Evolutionary conservation across 2,329 filamentous ascomycete genomes (phyloP).

Genomic region (Cladorrhinum sp.): DNA sequence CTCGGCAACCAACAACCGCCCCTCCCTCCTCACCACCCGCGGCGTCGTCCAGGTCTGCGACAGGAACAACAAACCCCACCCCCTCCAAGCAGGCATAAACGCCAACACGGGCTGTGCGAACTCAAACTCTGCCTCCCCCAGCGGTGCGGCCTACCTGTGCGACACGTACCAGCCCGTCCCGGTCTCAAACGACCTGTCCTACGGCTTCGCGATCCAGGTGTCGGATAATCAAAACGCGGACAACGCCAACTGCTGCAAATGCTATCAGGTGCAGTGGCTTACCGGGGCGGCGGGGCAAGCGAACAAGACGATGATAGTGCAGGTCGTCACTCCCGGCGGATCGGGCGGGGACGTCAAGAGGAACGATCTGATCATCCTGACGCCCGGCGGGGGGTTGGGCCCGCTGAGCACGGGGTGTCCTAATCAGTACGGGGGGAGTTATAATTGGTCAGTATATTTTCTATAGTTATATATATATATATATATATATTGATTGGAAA

Average conservation of each 20-base stretch:
- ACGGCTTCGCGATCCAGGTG: conserved; percentile 26
- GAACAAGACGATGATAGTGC: conserved; percentile 26
- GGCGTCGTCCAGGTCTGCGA: conserved; percentile 28
- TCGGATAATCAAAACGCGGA: conserved; percentile 18
- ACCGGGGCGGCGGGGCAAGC: conserved; percentile 20
- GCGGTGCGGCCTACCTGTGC: conserved; percentile 22
- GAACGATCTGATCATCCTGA: conserved; percentile 23
- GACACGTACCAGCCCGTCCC: conserved; percentile 24
- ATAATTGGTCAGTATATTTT: conserved; percentile 16
- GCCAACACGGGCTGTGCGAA: conserved; percentile 6
- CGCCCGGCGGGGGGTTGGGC: conserved; percentile 22
- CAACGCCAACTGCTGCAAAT: conserved; percentile 28
- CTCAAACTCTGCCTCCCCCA: background rate
- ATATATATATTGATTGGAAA: no score
- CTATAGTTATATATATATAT: background rate
- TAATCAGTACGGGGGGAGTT: conserved; percentile 21
- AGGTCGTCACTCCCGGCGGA: conserved; percentile 22
- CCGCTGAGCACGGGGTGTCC: conserved; percentile 17
- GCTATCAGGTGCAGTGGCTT: conserved; percentile 25
- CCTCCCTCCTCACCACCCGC: conserved; percentile 13
- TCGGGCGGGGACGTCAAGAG: conserved; percentile 15
- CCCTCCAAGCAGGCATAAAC: conserved; percentile 19
- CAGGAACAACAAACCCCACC: conserved; percentile 29
- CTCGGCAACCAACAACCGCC: conserved; percentile 14
- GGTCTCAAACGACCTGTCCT: conserved; percentile 22